Percentiles rank a stretch among this genome's conserved stretches.
phyloP scores from a whole-genome alignment of 495 filamentous ascomycete genomes.

The Penicillium tannophilum region DNA sequence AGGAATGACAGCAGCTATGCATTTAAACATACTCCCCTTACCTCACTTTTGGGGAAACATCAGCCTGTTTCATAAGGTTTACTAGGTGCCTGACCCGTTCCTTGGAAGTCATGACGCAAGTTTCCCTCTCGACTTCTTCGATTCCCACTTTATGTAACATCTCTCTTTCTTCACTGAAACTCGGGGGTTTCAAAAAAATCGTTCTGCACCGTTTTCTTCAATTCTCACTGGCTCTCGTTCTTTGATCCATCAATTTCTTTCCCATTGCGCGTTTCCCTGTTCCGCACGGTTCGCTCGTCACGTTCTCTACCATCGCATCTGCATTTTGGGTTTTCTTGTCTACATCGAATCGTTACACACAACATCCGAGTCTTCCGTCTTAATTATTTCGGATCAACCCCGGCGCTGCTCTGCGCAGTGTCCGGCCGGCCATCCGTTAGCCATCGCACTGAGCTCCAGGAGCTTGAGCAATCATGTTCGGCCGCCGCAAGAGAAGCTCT shows the following conservation, averaged over 20 bases:
- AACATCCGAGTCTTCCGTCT: slow-evolving; percentile 19
- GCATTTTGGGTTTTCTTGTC: slow-evolving; percentile 10
- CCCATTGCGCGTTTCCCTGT: background rate
- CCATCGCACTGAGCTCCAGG: background rate
- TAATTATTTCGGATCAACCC: slow-evolving; percentile 23
- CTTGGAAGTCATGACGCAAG: slow-evolving; percentile 39
- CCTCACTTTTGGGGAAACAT: slow-evolving; percentile 16
- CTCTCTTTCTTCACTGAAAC: background rate
- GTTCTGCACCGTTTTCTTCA: slow-evolving; percentile 1
- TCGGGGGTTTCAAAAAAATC: background rate
- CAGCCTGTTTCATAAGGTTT: slow-evolving; percentile 20
- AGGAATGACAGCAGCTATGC: background rate
- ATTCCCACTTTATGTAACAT: background rate
- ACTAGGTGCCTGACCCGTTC: slow-evolving; percentile 19
- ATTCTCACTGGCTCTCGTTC: slow-evolving; percentile 12
- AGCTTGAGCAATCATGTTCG: slow-evolving; percentile 50
- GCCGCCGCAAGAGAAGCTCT: slow-evolving; percentile 52
- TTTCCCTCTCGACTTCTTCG: slow-evolving; percentile 13
- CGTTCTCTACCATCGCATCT: slow-evolving; percentile 8
- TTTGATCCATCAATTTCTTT: slow-evolving; percentile 1
- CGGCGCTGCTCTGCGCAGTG: slow-evolving; percentile 33
- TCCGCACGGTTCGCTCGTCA: background rate
- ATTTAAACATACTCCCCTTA: background rate
- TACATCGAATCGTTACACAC: slow-evolving; percentile 9
- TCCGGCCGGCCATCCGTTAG: slow-evolving; percentile 25